Base-by-base conservation (phyloP, 2,329 filamentous ascomycete genomes). In the Ophiostoma piceae region DNA sequence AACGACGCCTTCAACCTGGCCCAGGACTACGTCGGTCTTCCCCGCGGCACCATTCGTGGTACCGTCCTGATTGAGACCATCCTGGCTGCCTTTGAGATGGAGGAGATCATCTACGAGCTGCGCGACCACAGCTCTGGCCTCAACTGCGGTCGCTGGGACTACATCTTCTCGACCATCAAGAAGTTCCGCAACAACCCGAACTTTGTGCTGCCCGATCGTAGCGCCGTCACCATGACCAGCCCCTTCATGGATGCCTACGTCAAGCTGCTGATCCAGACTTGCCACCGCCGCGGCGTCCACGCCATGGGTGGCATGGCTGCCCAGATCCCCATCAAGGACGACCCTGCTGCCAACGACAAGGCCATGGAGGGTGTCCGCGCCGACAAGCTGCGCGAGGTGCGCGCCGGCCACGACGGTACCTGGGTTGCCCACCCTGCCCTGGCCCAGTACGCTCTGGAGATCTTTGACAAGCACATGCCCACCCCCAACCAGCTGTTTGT, bases 91-190 rank as follows among this genome's bases (percentile, higher is more conserved):
- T 99, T 99, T 77, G 95, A 99, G 85, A 99, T 99, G 95, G 95
- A 99, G 77, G 95, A 99, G 88, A 98, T 99, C 82, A 98, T 99
- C 82, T 99, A 97, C 81, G 95, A 98, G 84, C 90, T 99, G 75
- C 91, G 95, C 72, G 94, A 98, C 78, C 95, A 99, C 85, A 94
- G 90, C 79, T 91, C 94, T 7, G 95, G 95, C 66, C 88, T 99
- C 77, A 99, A 99, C 88, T 98, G 95, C 81, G 95, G 95, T 74
- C 91, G 95, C 75, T 99, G 95, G 95, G 95, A 99, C 79, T 99
- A 99, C 85, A 98, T 99, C 83, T 99, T 99, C 86, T 95, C 91
- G 80, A 92, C 94, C 78, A 98, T 99, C 85, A 99, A 99, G 87
- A 97, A 96, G 82, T 97, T 98, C 90, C 92, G 95, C 79, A 88